Evolutionary conservation across 495 filamentous ascomycete genomes (phyloP).

Genomic region (Xylaria telfairii): DNA sequence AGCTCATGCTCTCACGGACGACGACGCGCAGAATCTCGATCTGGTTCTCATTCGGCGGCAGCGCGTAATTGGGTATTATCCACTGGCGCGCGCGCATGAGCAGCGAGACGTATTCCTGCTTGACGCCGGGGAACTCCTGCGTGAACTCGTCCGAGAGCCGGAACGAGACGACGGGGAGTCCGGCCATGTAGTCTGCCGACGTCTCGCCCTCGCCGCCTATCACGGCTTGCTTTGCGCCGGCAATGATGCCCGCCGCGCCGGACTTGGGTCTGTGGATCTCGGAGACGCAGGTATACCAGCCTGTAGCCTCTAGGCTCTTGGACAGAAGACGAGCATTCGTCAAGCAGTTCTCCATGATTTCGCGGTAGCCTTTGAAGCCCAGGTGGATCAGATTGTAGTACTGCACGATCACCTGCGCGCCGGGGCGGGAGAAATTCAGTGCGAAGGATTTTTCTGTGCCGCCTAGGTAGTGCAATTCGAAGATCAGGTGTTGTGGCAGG

Average conservation of each 20-base stretch:
- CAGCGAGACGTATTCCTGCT: constrained; percentile 70
- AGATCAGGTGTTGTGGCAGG: constrained; percentile 74
- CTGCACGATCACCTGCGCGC: constrained; percentile 73
- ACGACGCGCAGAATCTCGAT: constrained; percentile 75
- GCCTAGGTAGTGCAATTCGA: constrained; percentile 77
- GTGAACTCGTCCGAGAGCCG: constrained; percentile 68
- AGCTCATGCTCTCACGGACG: constrained; percentile 70
- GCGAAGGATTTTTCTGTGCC: constrained; percentile 77
- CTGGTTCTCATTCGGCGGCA: constrained; percentile 67
- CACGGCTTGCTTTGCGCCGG: constrained; percentile 44
- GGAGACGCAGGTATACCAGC: constrained; percentile 73
- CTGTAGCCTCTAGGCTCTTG: constrained; percentile 69
- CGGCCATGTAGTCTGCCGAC: constrained; percentile 68
- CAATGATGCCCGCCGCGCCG: constrained; percentile 24
- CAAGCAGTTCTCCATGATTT: constrained; percentile 76
- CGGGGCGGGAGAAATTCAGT: constrained; percentile 77
- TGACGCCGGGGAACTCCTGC: constrained; percentile 65
- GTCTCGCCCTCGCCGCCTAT: constrained; percentile 49
- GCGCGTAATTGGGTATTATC: constrained; percentile 77
- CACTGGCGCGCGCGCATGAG: constrained; percentile 73
- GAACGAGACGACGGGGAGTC: constrained; percentile 76
- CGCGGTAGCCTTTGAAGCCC: constrained; percentile 67
- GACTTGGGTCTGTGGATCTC: constrained; percentile 67
- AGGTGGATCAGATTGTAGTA: constrained; percentile 82
- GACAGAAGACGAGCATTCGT: constrained; percentile 70